These are phyloP conservation scores for Chaetothyriales sp. DNA, from an alignment of 2,329 filamentous ascomycete genomes.

Conservation along the genomic window DNA sequence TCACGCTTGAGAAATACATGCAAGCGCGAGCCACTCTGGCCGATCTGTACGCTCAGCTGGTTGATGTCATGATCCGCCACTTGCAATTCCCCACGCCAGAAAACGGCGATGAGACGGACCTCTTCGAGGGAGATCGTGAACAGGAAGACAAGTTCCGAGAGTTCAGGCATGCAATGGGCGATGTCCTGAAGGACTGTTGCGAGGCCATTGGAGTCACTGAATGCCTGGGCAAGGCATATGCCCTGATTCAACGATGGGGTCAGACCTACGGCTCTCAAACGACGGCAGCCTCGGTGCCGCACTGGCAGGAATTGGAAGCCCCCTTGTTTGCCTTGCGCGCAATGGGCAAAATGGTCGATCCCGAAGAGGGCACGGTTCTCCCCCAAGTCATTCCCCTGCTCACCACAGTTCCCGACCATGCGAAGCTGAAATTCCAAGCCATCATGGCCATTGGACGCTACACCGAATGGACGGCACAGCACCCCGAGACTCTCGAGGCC, in stretches of 20 bases:
- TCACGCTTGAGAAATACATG: slow-evolving; percentile 80
- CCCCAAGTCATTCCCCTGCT: slow-evolving; percentile 86
- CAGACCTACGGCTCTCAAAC: slow-evolving; percentile 65
- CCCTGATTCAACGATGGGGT: slow-evolving; percentile 79
- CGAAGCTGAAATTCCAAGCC: slow-evolving; percentile 95
- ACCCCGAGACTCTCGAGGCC: slow-evolving; percentile 79
- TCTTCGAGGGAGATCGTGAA: slow-evolving; percentile 92
- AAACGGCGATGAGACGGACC: slow-evolving; percentile 57
- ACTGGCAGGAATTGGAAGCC: slow-evolving; percentile 94
- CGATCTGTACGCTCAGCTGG: slow-evolving; percentile 74
- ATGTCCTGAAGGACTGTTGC: slow-evolving; percentile 92
- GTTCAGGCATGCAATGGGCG: slow-evolving; percentile 93
- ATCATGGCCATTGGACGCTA: slow-evolving; percentile 96
- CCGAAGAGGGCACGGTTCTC: slow-evolving; percentile 73
- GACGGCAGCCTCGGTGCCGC: slow-evolving; percentile 60
- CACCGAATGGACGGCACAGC: slow-evolving; percentile 92
- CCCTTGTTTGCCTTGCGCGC: slow-evolving; percentile 90
- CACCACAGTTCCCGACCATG: slow-evolving; percentile 85
- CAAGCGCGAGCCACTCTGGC: slow-evolving; percentile 62
- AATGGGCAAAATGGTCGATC: slow-evolving; percentile 90
- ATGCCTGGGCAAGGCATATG: slow-evolving; percentile 77
- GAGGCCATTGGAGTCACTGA: slow-evolving; percentile 90
- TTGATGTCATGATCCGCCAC: slow-evolving; percentile 85
- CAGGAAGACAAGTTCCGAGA: slow-evolving; percentile 94
- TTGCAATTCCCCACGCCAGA: slow-evolving; percentile 75